phyloP scores from a whole-genome alignment of 108 stramenopile genomes.

The Cyclotella choctawhatcheeana region DNA sequence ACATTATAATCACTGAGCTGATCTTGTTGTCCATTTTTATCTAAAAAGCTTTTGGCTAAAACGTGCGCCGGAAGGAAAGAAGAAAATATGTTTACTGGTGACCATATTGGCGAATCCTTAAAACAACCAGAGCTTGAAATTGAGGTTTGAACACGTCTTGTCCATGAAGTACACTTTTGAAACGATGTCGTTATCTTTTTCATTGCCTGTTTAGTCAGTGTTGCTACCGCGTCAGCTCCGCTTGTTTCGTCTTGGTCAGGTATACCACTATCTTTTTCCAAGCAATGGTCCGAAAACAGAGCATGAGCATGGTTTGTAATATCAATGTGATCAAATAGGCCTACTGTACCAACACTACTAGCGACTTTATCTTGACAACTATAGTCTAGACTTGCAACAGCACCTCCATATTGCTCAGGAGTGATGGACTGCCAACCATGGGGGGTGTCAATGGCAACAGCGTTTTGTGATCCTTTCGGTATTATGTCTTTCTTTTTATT shows the following conservation, averaged over 20 bases:
- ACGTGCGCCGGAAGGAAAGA: constrained; percentile 13
- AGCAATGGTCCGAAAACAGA: constrained; percentile 17
- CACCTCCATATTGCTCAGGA: constrained; percentile 59
- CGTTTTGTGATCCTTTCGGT: constrained; percentile 58
- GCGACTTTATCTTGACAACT: neutral
- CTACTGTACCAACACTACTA: constrained; percentile 32
- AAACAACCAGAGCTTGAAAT: neutral
- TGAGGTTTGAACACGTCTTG: neutral
- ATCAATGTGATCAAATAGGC: constrained; percentile 46
- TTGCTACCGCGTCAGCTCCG: neutral
- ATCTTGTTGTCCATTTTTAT: too few relatives aligned
- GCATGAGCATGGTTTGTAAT: constrained; percentile 20
- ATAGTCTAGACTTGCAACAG: constrained; percentile 25
- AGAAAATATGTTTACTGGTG: constrained; percentile 11
- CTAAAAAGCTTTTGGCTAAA: constrained; percentile 5
- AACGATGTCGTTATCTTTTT: constrained; percentile 29
- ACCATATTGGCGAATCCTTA: neutral
- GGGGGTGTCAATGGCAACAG: constrained; percentile 66
- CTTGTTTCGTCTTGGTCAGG: neutral
- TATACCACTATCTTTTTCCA: neutral
- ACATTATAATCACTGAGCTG: too few relatives aligned
- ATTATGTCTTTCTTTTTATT: constrained; percentile 27
- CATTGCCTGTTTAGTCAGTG: constrained; percentile 16
- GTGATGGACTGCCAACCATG: constrained; percentile 75
- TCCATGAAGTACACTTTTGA: constrained; percentile 20